These are phyloP conservation scores for Ustilago xerochloae DNA, from an alignment of 1,284 basidiomycete species.

Conservation along the genomic window DNA sequence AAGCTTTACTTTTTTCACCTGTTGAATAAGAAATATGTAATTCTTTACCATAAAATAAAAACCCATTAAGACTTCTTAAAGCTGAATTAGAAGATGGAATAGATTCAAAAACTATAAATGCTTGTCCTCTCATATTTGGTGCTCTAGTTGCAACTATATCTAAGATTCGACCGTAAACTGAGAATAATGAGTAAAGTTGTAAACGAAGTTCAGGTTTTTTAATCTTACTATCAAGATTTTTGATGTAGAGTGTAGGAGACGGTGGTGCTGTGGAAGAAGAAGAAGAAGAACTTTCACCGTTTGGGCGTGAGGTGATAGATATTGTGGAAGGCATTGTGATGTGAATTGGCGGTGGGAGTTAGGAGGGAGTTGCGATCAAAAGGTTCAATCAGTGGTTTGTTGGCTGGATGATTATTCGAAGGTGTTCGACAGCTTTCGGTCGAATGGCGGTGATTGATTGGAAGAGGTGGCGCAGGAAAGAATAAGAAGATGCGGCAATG, in stretches of 20 bases:
- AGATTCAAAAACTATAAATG: constrained; percentile 94
- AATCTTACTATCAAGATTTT: constrained; percentile 92
- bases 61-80: constrained; percentile 87
- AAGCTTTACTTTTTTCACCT: constrained; percentile 82
- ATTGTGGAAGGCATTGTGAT: too few relatives aligned
- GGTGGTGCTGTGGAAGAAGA: constrained; percentile 70
- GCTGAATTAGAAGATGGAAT: constrained; percentile 88
- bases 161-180: constrained; percentile 89
- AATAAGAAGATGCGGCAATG: background rate
- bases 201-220: constrained; percentile 87
- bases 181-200: constrained; percentile 89
- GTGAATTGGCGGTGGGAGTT: too few relatives aligned
- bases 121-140: constrained; percentile 89
- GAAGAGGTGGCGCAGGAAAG: too few relatives aligned
- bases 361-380: too few relatives aligned
- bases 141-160: constrained; percentile 93
- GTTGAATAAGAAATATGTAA: constrained; percentile 83
- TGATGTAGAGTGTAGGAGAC: constrained; percentile 89
- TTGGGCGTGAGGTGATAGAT: too few relatives aligned
- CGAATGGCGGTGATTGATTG: too few relatives aligned
- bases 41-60: constrained; percentile 90
- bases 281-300: background rate
- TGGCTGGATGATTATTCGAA: too few relatives aligned
- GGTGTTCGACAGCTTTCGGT: too few relatives aligned
- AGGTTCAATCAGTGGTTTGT: too few relatives aligned